These are phyloP conservation scores for Ustanciosporium gigantosporum DNA, from an alignment of 1,284 basidiomycete genomes.

Conservation along the genomic window DNA sequence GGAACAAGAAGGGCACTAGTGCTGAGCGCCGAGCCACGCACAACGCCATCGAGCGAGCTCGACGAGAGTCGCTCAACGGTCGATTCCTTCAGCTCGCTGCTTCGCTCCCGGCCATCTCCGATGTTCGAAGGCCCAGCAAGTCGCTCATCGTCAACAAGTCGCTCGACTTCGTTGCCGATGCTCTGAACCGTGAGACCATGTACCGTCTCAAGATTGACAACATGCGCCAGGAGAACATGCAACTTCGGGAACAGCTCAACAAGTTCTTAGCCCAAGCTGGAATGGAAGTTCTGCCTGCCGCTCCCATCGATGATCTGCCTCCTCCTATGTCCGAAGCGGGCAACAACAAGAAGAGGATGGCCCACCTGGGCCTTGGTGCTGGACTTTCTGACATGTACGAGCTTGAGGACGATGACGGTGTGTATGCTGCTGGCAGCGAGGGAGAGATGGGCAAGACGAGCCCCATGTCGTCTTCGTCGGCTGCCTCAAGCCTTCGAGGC, in stretches of 20 bases:
- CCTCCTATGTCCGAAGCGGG: constrained; percentile 32
- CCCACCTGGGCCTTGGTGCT: constrained; percentile 1
- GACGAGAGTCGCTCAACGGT: constrained; percentile 50
- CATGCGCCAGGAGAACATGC: constrained; percentile 36
- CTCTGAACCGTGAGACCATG: constrained; percentile 42
- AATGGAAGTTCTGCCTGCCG: constrained; percentile 24
- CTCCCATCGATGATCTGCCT: constrained; percentile 27
- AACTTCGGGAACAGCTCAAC: constrained; percentile 47
- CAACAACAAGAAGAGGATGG: constrained; percentile 24
- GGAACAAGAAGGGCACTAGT: constrained; percentile 51
- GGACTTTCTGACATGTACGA: constrained; percentile 17
- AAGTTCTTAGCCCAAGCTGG: constrained; percentile 37
- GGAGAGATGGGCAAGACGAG: constrained; percentile 32
- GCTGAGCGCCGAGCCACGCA: constrained; percentile 52
- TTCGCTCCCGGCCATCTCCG: constrained; percentile 43
- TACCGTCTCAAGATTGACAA: constrained; percentile 46
- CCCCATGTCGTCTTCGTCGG: constrained; percentile 24
- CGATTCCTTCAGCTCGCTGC: constrained; percentile 52
- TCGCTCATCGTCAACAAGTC: constrained; percentile 55
- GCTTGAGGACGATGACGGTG: constrained; percentile 37
- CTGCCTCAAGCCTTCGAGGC: constrained; percentile 17
- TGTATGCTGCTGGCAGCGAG: constrained; percentile 26
- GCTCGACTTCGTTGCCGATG: constrained; percentile 49
- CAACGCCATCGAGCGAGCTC: constrained; percentile 54
- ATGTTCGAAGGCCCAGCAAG: constrained; percentile 50